Base-by-base conservation (phyloP, 2,329 filamentous ascomycete genomes). In the Aspergillus candidus region DNA sequence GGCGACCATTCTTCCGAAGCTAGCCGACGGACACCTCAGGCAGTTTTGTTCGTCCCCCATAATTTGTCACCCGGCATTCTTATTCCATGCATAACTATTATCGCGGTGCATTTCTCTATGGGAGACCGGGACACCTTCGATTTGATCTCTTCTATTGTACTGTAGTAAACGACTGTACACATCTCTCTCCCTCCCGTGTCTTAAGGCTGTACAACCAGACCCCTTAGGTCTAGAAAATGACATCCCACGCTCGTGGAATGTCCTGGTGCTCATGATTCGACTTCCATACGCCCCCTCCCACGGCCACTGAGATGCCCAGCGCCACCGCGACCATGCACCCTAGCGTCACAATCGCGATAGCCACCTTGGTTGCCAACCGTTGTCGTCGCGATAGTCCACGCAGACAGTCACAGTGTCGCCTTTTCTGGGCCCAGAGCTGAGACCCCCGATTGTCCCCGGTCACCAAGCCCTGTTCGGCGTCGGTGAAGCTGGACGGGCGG, bases 241-340 rank as follows among this genome's bases (percentile, higher is more conserved):
- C 2, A 10, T 27, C 22, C 22, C 6, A 7, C 7, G 22, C 22
- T 40, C 33, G 54, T 29, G 46, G 46, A 42, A 67, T 55, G 1
- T 53, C 38, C 17, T 55, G 54, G 15, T 62, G 56, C 30, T 59
- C 52, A 13, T 65, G 54, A 46, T 61, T 58, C 8, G 53, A 62
- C 46, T 61, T 69, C 64, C 69, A 73, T 4, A 71, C 65, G 5
- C 68, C 64, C n/a, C 68, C 69, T 27, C 68, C 66, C 1, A 72
- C 67, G 2, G 67, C 67, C 15, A 61, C 61, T 2, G 68, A 69
- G 44, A 73, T 70, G 3, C 71, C 69, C 46, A 73, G 49, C 8
- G 69, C 71, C 46, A 73, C 65, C 5, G 65, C 71, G 13, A 72
- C 64, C 61, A 70, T 70, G 12, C 58, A 60, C 4, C 70, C 70